These are phyloP conservation scores for Thalassiosira mediterranea DNA, from an alignment of 352 stramenopile species.

Conservation along the genomic window DNA sequence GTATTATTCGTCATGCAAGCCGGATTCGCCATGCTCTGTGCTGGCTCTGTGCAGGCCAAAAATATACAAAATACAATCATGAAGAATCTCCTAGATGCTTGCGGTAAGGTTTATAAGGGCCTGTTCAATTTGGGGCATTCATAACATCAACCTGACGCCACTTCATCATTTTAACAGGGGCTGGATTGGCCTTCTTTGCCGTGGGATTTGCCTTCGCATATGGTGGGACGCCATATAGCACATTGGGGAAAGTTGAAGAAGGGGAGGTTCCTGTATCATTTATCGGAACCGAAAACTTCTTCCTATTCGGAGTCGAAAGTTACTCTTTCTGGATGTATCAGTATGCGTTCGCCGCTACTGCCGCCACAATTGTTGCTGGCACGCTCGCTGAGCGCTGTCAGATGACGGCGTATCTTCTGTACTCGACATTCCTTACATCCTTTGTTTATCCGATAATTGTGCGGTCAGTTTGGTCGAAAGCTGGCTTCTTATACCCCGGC, in stretches of 20 bases:
- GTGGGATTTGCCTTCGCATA: no score
- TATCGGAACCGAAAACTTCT: no score
- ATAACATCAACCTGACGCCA: no score
- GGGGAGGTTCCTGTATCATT: no score
- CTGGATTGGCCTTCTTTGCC: no score
- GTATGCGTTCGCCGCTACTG: conserved; percentile 69
- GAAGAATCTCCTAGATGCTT: conserved; percentile 86
- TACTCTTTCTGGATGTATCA: no score
- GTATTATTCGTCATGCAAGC: conserved; percentile 82
- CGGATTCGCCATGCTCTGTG: conserved; percentile 83
- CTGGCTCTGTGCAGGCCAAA: conserved; percentile 79
- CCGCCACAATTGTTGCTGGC: conserved; percentile 74
- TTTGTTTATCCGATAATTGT: conserved; percentile 86
- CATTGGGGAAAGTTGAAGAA: no score
- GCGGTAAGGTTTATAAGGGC: no score
- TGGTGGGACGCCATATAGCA: no score
- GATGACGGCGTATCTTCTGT: conserved; percentile 79
- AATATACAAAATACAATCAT: conserved; percentile 87
- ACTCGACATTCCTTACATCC: conserved; percentile 73
- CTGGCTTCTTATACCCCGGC: conserved; percentile 64
- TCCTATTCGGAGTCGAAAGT: no score
- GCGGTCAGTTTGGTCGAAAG: conserved; percentile 72
- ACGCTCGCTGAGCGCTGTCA: conserved; percentile 76
- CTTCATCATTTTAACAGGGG: no score
- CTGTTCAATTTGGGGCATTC: no score